A percentile compares a stretch with the other conserved stretches of the same genome.
Evolutionary conservation across 1,284 basidiomycete genomes (phyloP).

Genomic region (Heterobasidion parviporum): DNA sequence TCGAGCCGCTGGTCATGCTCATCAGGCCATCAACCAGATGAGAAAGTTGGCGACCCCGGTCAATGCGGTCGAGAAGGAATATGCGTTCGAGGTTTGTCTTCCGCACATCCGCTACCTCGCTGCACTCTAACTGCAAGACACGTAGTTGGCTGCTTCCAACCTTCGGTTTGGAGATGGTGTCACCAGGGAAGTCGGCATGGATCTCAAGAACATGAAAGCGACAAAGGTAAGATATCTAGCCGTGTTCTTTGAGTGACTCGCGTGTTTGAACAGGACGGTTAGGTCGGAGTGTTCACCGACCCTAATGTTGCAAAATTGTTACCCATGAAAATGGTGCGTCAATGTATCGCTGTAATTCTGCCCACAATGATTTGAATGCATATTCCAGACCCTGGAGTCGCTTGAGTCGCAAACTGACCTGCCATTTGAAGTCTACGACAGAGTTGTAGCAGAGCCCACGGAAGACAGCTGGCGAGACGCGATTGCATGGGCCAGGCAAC

Average conservation of each 20-base stretch:
- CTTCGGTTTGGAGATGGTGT: conserved; percentile 86
- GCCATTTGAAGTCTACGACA: conserved; percentile 80
- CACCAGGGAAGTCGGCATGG: conserved; percentile 89
- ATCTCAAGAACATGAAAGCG: conserved; percentile 85
- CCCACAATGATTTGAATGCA: background rate
- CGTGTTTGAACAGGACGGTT: conserved; percentile 10
- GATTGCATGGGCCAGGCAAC: conserved; percentile 79
- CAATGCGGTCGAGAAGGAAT: conserved; percentile 75
- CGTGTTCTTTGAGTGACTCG: conserved; percentile 4
- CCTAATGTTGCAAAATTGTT: conserved; percentile 74
- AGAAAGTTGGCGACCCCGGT: conserved; percentile 82
- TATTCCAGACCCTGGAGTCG: conserved; percentile 63
- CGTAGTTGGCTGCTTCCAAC: conserved; percentile 84
- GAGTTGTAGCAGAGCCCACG: conserved; percentile 85
- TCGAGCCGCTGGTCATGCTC: conserved; percentile 32
- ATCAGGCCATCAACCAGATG: conserved; percentile 50
- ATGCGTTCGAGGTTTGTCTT: conserved; percentile 81
- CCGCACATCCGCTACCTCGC: background rate
- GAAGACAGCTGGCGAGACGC: conserved; percentile 85
- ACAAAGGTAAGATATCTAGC: conserved; percentile 44
- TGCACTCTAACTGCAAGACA: background rate
- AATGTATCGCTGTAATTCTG: background rate
- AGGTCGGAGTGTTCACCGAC: conserved; percentile 95
- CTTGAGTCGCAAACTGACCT: conserved; percentile 68
- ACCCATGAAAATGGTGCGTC: conserved; percentile 73